phyloP scores from a whole-genome alignment of 352 stramenopile genomes.

The Albugo laibachii region DNA sequence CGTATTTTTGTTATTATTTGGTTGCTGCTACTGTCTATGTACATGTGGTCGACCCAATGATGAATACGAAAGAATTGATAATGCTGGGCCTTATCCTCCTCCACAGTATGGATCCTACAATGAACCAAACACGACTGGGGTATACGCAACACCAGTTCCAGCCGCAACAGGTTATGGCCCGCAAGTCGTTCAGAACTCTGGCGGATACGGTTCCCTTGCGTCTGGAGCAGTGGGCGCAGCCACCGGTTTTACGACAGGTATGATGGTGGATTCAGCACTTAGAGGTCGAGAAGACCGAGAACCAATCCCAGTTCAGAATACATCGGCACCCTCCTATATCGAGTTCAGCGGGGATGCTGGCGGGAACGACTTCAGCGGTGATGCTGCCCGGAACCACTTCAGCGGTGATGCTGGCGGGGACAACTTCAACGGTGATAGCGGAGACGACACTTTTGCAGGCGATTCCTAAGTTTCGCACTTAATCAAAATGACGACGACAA shows the following conservation, averaged over 20 bases:
- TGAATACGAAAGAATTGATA: slow-evolving; percentile 17
- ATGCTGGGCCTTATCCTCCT: slow-evolving; percentile 23
- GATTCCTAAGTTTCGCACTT: slow-evolving; percentile 16
- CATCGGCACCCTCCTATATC: not conserved
- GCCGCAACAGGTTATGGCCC: not conserved
- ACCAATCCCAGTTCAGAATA: slow-evolving; percentile 2
- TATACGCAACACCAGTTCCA: slow-evolving; percentile 1
- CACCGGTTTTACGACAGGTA: slow-evolving; percentile 25
- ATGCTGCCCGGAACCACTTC: slow-evolving; percentile 19
- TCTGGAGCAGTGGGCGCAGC: slow-evolving; percentile 23
- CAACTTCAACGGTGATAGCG: slow-evolving; percentile 14
- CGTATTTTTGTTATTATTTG: slow-evolving; percentile 19
- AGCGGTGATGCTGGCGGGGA: slow-evolving; percentile 27
- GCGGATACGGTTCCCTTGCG: slow-evolving; percentile 10
- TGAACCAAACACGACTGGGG: not conserved
- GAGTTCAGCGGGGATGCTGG: slow-evolving; percentile 15
- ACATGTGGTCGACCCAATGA: slow-evolving; percentile 6
- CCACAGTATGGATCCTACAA: slow-evolving; percentile 15
- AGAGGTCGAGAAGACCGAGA: slow-evolving; percentile 2
- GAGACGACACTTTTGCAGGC: slow-evolving; percentile 19
- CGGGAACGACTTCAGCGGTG: slow-evolving; percentile 8
- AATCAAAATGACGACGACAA: not conserved
- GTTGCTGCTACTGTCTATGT: slow-evolving; percentile 31
- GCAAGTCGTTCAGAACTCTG: not conserved
- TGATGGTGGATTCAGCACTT: slow-evolving; percentile 23